Conservation (phyloP, 768 basidiomycete species). For the Leucocoprinus sp. region DNA sequence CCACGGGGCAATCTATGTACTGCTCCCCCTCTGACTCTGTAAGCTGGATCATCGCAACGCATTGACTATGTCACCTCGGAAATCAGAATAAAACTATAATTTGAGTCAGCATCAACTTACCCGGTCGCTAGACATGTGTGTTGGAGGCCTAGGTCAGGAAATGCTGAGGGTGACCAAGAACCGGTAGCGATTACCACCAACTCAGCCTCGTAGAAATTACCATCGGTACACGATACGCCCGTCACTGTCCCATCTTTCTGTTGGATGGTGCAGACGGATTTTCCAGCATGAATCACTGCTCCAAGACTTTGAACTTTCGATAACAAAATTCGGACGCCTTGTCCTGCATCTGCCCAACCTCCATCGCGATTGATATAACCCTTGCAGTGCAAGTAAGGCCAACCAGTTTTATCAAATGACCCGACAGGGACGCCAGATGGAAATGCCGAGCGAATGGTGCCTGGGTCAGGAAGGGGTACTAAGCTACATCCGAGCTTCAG, state of each 20-base stretch:
- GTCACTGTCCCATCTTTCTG: conserved; percentile 29
- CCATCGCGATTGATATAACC: conserved; percentile 68
- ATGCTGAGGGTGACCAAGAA: conserved; percentile 79
- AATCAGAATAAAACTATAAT: not conserved
- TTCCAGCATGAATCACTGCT: conserved; percentile 51
- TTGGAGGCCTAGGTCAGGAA: conserved; percentile 49
- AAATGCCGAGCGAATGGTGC: conserved; percentile 40
- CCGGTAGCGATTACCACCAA: conserved; percentile 67
- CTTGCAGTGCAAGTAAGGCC: not conserved
- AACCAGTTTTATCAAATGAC: conserved; percentile 29
- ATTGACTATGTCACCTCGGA: conserved; percentile 49
- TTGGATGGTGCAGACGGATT: conserved; percentile 44
- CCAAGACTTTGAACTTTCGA: conserved; percentile 48
- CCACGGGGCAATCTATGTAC: conserved; percentile 59
- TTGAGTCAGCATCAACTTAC: conserved; percentile 31
- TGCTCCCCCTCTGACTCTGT: conserved; percentile 52
- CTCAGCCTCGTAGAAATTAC: conserved; percentile 44
- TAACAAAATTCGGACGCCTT: conserved; percentile 52
- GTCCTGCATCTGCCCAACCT: conserved; percentile 79
- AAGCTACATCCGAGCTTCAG: conserved; percentile 44
- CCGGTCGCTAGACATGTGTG: conserved; percentile 68
- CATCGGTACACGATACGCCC: conserved; percentile 60
- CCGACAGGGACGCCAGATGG: conserved; percentile 31
- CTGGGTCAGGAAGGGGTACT: conserved; percentile 26
- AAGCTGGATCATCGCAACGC: conserved; percentile 72